A percentile compares a stretch with the other conserved stretches of the same genome.
Evolutionary conservation across 257 asterid species (phyloP).

Genomic region (Nyctanthes arbortristis): DNA sequence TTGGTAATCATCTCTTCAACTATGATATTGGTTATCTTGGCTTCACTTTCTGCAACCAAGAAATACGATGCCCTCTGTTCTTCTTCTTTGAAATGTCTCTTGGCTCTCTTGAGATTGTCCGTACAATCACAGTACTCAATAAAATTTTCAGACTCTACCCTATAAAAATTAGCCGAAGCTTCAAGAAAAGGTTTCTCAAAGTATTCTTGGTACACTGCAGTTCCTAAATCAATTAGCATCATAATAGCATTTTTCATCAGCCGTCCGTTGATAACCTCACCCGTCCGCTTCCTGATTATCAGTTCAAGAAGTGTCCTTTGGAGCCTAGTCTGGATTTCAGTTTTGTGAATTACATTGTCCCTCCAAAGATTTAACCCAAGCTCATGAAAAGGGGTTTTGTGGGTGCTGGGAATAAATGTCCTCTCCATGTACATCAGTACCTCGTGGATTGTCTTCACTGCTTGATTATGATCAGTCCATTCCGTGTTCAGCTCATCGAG

Average conservation of each 20-base stretch:
- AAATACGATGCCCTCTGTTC: slow-evolving; percentile 82
- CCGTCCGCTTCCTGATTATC: slow-evolving; percentile 64
- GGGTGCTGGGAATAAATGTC: slow-evolving; percentile 71
- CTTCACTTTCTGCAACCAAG: slow-evolving; percentile 71
- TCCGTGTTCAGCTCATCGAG: no score
- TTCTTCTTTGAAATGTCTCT: slow-evolving; percentile 79
- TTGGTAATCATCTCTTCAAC: slow-evolving; percentile 87
- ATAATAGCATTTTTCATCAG: slow-evolving; percentile 78
- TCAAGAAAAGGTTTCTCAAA: slow-evolving; percentile 82
- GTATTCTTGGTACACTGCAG: slow-evolving; percentile 81
- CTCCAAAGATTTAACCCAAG: slow-evolving; percentile 92
- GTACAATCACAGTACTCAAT: slow-evolving; percentile 87
- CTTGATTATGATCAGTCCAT: no score
- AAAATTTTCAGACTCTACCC: slow-evolving; percentile 83
- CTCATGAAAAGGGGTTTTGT: slow-evolving; percentile 76
- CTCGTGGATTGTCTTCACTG: no score
- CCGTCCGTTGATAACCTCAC: slow-evolving; percentile 87
- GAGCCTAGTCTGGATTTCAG: slow-evolving; percentile 70
- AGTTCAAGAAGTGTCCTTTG: slow-evolving; percentile 68
- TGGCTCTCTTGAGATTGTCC: slow-evolving; percentile 81
- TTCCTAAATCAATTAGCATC: slow-evolving; percentile 86
- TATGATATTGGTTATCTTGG: slow-evolving; percentile 67
- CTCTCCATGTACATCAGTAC: no score
- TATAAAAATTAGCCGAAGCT: slow-evolving; percentile 77
- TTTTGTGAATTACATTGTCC: slow-evolving; percentile 70